A percentile compares a stretch with the other conserved stretches of the same genome.
These are phyloP conservation scores for Phytopythium aichiense DNA, from an alignment of 352 stramenopile species.

Conservation along the genomic window DNA sequence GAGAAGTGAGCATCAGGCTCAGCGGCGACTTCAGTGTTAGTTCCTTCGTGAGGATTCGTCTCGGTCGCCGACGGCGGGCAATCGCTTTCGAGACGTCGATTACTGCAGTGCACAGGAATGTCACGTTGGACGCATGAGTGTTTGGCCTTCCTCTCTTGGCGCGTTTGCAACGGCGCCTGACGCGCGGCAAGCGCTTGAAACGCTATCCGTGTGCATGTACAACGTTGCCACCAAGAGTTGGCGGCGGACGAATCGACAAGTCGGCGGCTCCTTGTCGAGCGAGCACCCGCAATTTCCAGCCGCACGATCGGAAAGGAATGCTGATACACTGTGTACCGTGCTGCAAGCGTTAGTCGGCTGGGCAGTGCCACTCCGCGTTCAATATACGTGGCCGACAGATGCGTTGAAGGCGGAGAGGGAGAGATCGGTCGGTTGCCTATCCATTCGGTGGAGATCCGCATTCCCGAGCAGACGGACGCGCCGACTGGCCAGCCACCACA, in stretches of 20 bases:
- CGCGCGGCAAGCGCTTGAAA: not conserved
- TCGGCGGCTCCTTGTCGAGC: not conserved
- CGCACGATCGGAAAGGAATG: constrained; percentile 1
- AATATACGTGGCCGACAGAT: not conserved
- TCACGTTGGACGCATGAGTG: not conserved
- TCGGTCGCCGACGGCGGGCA: not conserved
- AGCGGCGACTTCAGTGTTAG: too few relatives aligned
- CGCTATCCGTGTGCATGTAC: not conserved
- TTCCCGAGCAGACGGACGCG: not conserved
- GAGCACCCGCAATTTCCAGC: not conserved
- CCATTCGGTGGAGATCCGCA: constrained; percentile 2
- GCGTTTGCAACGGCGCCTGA: not conserved
- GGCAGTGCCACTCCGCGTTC: not conserved
- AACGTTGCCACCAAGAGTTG: not conserved
- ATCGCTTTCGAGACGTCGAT: constrained; percentile 1
- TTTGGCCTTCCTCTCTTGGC: not conserved
- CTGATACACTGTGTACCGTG: not conserved
- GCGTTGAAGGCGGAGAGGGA: too few relatives aligned
- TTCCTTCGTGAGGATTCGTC: too few relatives aligned
- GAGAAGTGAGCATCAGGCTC: constrained; percentile 14
- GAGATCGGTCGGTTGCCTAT: not conserved
- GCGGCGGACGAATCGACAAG: not conserved
- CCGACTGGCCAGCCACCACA: not conserved
- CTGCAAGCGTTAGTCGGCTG: not conserved
- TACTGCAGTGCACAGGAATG: not conserved